phyloP scores from a whole-genome alignment of 2,329 filamentous ascomycete genomes.

The Aureobasidium sp. region DNA sequence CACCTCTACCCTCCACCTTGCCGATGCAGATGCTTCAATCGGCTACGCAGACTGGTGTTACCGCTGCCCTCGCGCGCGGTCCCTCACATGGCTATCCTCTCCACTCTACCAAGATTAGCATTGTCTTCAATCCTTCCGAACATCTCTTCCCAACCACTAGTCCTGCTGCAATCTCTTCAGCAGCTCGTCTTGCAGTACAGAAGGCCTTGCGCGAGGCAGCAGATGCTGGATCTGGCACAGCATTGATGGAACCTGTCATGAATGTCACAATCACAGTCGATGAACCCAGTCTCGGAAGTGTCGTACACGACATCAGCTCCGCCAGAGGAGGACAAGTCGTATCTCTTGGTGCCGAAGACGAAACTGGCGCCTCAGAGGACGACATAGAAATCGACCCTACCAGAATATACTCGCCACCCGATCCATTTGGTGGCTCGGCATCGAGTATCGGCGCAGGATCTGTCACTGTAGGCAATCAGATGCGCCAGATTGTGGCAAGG shows the following conservation, averaged over 20 bases:
- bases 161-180: conserved; percentile 59
- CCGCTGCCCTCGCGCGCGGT: conserved; percentile 76
- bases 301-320: conserved; percentile 74
- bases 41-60: conserved; percentile 66
- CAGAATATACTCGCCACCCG: conserved; percentile 77
- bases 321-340: conserved; percentile 66
- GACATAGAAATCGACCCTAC: conserved; percentile 54
- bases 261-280: conserved; percentile 77
- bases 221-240: conserved; percentile 42
- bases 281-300: conserved; percentile 68
- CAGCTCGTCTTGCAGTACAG: conserved; percentile 58
- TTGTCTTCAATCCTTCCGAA: conserved; percentile 57
- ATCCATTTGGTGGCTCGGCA: conserved; percentile 57
- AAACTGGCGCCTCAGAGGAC: conserved; percentile 3
- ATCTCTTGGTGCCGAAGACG: conserved; percentile 51
- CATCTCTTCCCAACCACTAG: conserved; percentile 63
- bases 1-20: conserved; percentile 48
- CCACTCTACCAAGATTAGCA: conserved; percentile 62
- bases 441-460: conserved; percentile 15
- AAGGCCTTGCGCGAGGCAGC: conserved; percentile 58
- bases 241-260: conserved; percentile 91
- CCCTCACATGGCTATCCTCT: conserved; percentile 73
- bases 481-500: conserved; percentile 62
- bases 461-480: conserved; percentile 25
- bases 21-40: conserved; percentile 40